Percentiles rank a stretch among this genome's conserved stretches.
phyloP scores from a whole-genome alignment of 371 early-diverging fungal genomes.

The Blakeslea trispora region DNA sequence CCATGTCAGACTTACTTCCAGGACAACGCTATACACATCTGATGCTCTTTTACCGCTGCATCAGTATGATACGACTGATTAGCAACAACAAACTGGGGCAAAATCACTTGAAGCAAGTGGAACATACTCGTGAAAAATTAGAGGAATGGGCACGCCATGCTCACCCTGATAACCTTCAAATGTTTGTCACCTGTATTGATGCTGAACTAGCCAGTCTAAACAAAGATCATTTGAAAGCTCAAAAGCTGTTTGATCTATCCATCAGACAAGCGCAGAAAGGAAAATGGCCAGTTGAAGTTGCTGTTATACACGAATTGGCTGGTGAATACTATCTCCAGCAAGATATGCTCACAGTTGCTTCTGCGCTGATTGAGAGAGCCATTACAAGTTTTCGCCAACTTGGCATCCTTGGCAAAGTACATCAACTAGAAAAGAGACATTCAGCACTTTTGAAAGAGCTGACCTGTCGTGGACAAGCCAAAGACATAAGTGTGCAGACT shows the following conservation, averaged over 20 bases:
- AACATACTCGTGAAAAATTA: conserved; percentile 20
- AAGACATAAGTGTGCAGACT: conserved; percentile 30
- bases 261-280: conserved; percentile 42
- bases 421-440: conserved; percentile 25
- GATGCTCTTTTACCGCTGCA: conserved; percentile 44
- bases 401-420: conserved; percentile 43
- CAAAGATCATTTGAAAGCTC: conserved; percentile 23
- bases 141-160: conserved; percentile 42
- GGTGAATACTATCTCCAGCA: conserved; percentile 40
- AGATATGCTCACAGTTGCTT: conserved; percentile 30
- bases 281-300: conserved; percentile 37
- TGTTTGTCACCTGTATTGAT: conserved; percentile 40
- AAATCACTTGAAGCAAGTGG: conserved; percentile 16
- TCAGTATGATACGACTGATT: conserved; percentile 35
- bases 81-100: conserved; percentile 9
- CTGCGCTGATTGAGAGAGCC: conserved; percentile 37
- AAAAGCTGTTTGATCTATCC: conserved; percentile 37
- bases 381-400: conserved; percentile 32
- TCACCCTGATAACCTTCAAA: conserved; percentile 33
- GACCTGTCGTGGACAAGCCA: conserved; percentile 1
- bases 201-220: conserved; percentile 45
- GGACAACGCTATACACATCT: conserved; percentile 42
- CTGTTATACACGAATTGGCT: conserved; percentile 41
- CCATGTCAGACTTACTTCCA: conserved; percentile 33
- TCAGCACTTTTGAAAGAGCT: conserved; percentile 4